Base-by-base conservation (phyloP, 106 monocot species). In the Xerophyta viscosa region DNA sequence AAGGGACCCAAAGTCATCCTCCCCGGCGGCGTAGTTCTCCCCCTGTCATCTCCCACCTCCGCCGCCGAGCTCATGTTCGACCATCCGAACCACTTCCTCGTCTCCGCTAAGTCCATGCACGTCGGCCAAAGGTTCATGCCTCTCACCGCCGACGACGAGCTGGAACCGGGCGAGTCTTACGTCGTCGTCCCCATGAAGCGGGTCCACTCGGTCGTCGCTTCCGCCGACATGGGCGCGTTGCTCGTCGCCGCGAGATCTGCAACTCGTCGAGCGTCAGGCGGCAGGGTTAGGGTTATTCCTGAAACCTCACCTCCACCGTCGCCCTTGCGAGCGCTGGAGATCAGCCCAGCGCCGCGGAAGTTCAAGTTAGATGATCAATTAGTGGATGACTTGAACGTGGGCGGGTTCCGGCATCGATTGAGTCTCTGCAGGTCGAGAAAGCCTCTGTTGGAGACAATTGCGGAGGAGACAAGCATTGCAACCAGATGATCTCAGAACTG, bases 41-140 rank as follows among this genome's bases (percentile, higher is more conserved):
- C 53, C 8, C 9, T 81, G 50, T 29, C 56, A 29, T 26, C 14
- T 5, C 43, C 56, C 9, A 57, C 56, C 2, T 58, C 37, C 36
- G 88, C 88, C 8, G 88, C 88, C 3, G 88, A 89, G 66, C 62
- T 89, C n/a, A 89, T 89, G 88, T 59, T 89, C 7, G 88, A 83
- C 25, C 30, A 31, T 17, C 83, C 88, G 0, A 72, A 62, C 56
- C 65, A 89, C 66, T 83, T 89, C 83, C 23, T 80, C 7, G 76
- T 60, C 14, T 48, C 41, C 65, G 28, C 79, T 5, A 52, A 54
- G 5, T 57, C 66, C 33, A 61, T 83, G 63, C 30, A 53, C 6
- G 30, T 76, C 10, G 83, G 79, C 6, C 6, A 45, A 31, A 42
- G 79, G 26, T 56, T 89, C 64, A 29, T 29, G 31, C 31, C 88